phyloP scores from a whole-genome alignment of 2,329 filamentous ascomycete genomes.

The Teratosphaeria epicoccoides region DNA sequence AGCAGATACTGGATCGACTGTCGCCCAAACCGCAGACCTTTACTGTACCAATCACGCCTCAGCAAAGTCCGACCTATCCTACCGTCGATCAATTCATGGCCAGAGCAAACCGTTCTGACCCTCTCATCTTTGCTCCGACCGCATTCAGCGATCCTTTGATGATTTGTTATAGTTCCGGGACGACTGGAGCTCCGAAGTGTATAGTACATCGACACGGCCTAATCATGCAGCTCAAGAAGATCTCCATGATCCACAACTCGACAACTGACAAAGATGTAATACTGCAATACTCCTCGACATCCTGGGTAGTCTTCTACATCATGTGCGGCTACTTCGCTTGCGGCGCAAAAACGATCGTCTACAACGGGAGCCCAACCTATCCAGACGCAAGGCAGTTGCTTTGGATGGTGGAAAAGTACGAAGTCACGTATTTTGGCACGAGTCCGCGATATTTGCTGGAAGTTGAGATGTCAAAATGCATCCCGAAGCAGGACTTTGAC shows the following conservation, averaged over 20 bases:
- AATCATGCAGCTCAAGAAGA: conserved; percentile 36
- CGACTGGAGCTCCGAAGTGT: conserved; percentile 36
- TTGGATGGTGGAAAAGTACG: conserved; percentile 27
- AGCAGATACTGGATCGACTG: conserved; percentile 23
- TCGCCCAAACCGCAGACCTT: conserved; percentile 17
- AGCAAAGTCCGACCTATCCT: conserved; percentile 13
- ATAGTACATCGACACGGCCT: conserved; percentile 36
- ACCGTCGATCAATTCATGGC: conserved; percentile 25
- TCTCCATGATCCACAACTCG: conserved; percentile 35
- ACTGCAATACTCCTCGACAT: conserved; percentile 38
- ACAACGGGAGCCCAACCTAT: conserved; percentile 35
- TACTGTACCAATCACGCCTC: conserved; percentile 19
- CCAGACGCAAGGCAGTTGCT: conserved; percentile 29
- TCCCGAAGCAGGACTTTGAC: conserved; percentile 30
- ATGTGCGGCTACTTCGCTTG: conserved; percentile 34
- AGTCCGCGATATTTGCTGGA: conserved; percentile 37
- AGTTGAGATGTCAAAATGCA: conserved; percentile 27
- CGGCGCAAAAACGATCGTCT: conserved; percentile 33
- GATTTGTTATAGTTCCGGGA: conserved; percentile 36
- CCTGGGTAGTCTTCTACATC: conserved; percentile 33
- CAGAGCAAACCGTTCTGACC: conserved; percentile 20
- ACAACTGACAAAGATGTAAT: conserved; percentile 31
- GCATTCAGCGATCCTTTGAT: conserved; percentile 34
- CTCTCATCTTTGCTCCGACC: conserved; percentile 29
- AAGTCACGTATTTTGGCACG: conserved; percentile 34